phyloP scores from a whole-genome alignment of 345 rosid genomes.

The Pelargonium nanum region DNA sequence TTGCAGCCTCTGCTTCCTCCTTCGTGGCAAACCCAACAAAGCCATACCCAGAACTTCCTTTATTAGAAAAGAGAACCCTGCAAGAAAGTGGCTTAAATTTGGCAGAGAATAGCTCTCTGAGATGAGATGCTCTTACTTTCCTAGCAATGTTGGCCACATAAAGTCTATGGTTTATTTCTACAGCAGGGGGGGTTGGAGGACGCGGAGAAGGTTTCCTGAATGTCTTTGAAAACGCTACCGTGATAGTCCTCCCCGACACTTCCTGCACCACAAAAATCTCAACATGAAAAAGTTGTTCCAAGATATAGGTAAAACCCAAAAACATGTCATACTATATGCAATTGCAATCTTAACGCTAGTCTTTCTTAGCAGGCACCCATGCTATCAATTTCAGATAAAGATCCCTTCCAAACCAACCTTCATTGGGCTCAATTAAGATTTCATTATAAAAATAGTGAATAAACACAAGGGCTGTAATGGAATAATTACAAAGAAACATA shows the following conservation, averaged over 20 bases:
- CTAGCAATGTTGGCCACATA: not conserved
- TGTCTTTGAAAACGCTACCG: not conserved
- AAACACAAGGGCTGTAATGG: no score
- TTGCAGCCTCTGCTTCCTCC: not conserved
- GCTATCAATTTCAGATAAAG: no score
- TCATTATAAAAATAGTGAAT: no score
- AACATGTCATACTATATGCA: no score
- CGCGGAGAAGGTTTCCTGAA: not conserved
- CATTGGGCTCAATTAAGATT: no score
- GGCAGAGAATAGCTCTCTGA: not conserved
- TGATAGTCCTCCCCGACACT: not conserved
- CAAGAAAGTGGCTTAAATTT: not conserved
- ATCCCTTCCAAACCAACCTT: no score
- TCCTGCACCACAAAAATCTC: not conserved
- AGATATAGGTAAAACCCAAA: no score
- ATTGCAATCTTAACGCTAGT: no score
- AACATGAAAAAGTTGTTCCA: not conserved
- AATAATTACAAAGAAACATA: no score
- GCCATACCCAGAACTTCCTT: not conserved
- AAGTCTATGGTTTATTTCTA: not conserved
- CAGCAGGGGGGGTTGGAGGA: not conserved
- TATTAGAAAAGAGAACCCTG: not conserved
- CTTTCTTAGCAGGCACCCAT: no score
- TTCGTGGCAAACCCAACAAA: not conserved
- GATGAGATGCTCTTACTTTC: not conserved